Percentiles rank a stretch among this genome's conserved stretches.
Conservation (phyloP, 2,329 filamentous ascomycete species). For the Clonostachys sp. region DNA sequence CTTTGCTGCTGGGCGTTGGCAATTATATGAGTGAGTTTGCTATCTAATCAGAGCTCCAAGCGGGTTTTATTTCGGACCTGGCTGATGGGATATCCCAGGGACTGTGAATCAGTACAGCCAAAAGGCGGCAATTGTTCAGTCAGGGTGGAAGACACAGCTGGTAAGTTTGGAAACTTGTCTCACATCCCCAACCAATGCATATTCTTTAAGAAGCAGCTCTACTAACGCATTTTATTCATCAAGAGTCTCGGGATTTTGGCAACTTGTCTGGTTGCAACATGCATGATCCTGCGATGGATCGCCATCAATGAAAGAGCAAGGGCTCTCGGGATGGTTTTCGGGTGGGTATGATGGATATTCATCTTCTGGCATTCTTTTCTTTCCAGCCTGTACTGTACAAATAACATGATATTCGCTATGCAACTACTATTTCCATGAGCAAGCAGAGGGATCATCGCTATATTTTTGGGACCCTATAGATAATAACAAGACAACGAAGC, state of each 20-base stretch:
- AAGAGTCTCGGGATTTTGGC: conserved; percentile 61
- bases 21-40: conserved; percentile 74
- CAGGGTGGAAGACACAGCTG: conserved; percentile 86
- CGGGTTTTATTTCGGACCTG: too few species aligned
- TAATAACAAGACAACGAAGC: too few species aligned
- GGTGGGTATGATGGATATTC: too few species aligned
- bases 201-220: background rate
- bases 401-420: too few species aligned
- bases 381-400: too few species aligned
- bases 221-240: too few species aligned
- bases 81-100: conserved; percentile 26
- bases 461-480: too few species aligned
- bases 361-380: too few species aligned
- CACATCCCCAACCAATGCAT: background rate
- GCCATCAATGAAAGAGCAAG: background rate
- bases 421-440: too few species aligned
- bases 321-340: too few species aligned
- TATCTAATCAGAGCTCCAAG: background rate
- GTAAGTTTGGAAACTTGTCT: conserved; percentile 36
- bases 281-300: conserved; percentile 49
- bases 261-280: conserved; percentile 59
- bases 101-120: conserved; percentile 76
- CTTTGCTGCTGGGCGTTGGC: conserved; percentile 69
- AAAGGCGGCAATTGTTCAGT: conserved; percentile 80
- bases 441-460: too few species aligned